Percentiles rank a stretch among this genome's conserved stretches.
phyloP scores from a whole-genome alignment of 306 rosid species.

The Quercus cerris region DNA sequence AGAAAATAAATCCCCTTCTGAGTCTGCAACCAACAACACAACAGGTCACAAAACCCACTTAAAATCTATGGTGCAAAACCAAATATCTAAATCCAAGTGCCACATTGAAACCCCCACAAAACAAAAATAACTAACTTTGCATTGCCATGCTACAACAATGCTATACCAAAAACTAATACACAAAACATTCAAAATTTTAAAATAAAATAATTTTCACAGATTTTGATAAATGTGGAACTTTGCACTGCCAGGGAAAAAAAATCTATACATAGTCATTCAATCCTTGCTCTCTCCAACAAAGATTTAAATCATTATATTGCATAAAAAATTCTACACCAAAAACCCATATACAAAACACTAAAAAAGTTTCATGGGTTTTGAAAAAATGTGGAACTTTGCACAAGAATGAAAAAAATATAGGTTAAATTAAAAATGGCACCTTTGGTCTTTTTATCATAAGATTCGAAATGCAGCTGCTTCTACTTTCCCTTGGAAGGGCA shows the following conservation, averaged over 20 bases:
- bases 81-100: neutral
- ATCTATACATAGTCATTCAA: neutral
- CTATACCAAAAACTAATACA: neutral
- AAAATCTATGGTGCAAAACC: neutral
- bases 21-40: slow-evolving; percentile 51
- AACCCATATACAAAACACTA: neutral
- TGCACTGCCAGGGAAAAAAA: neutral
- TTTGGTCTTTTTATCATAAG: neutral
- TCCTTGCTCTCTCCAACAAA: neutral
- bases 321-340: neutral
- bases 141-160: neutral
- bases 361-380: neutral
- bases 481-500: no score
- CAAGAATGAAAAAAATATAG: no score
- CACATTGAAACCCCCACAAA: neutral
- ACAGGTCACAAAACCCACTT: neutral
- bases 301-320: neutral
- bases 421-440: neutral
- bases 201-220: neutral
- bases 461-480: no score
- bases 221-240: neutral
- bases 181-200: neutral
- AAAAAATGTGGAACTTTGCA: neutral
- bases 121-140: neutral
- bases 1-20: slow-evolving; percentile 49